Evolutionary conservation across 2,329 filamentous ascomycete species (phyloP), one percentile per base, ranked within the genome.

Genomic region (Fusarium duplospermum): DNA sequence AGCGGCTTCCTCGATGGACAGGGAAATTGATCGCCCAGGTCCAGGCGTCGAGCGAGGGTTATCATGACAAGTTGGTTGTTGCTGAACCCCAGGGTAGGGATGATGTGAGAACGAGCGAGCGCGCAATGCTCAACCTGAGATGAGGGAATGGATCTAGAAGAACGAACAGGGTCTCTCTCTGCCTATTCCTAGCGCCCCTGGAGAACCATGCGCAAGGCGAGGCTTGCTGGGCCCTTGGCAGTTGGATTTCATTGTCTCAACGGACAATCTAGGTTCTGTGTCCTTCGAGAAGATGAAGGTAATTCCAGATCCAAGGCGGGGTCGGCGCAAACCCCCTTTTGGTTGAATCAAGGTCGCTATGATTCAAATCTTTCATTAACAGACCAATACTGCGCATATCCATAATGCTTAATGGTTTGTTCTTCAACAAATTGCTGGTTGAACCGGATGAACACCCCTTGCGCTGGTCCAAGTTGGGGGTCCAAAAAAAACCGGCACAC

Each of bases 1-100:
- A 64, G 62, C 66, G 62, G 56, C 54, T 68, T 69, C 42, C 47
- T 62, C 62, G 56, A 62, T 60, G 50, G 61, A 42, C 47, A 67
- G 69, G 58, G 75, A 62, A 66, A 76, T 69, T 72, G 73, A 77
- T 70, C 71, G 71, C 54, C 73, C 65, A 58, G 72, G 71, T 67
- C 67, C 64, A 61, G 76, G 70, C 66, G 64, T 42, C 31, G 47
- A 67, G 54, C 62, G 62, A 75, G 60, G 66, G 62, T 62, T 70
- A 70, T 75, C 70, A 72, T 74, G 68, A 66, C 71, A 75, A 71
- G 63, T 64, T 74, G 45, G 52, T 47, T 57, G 35, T 36, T 42
- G 35, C 16, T 31, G 54, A 65, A 58, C 38, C 62, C 31, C 62
- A 38, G 62, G 62, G 62, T 56, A 64, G 40, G 62, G 62, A 42